Evolutionary conservation across 306 rosid genomes (phyloP).

Genomic region (Vicia villosa): DNA sequence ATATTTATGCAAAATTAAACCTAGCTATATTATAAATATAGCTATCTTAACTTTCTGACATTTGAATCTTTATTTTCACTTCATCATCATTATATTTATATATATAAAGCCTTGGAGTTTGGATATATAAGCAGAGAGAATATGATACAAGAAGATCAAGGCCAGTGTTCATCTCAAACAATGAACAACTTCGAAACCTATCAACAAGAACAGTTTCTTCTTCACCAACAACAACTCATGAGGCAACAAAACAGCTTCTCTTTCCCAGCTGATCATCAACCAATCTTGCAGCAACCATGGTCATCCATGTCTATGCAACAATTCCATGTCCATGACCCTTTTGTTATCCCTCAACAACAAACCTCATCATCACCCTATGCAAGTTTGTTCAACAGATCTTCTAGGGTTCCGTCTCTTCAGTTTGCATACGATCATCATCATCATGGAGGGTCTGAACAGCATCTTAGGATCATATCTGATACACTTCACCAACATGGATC

Average conservation of each 20-base stretch:
- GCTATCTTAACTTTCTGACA: constrained; percentile 35
- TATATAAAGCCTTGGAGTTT: constrained; percentile 44
- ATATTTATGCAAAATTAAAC: background rate
- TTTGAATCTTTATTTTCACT: constrained; percentile 30
- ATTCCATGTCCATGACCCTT: constrained; percentile 63
- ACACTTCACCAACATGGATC: constrained; percentile 60
- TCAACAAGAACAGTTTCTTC: constrained; percentile 64
- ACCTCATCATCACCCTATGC: constrained; percentile 52
- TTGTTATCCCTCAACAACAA: constrained; percentile 48
- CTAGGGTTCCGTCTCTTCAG: constrained; percentile 56
- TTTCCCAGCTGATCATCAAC: constrained; percentile 33
- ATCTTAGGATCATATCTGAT: constrained; percentile 77
- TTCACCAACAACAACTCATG: constrained; percentile 62
- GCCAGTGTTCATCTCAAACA: constrained; percentile 71
- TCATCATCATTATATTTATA: constrained; percentile 23
- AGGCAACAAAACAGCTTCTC: constrained; percentile 46
- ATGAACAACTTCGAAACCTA: constrained; percentile 60
- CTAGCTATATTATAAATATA: background rate
- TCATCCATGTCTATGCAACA: constrained; percentile 47
- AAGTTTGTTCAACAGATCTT: constrained; percentile 53
- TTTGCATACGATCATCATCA: constrained; percentile 56
- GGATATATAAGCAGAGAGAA: background rate
- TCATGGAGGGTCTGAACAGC: constrained; percentile 34
- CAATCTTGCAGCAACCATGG: constrained; percentile 66
- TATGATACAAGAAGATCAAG: constrained; percentile 71